A percentile compares a stretch with the other conserved stretches of the same genome.
phyloP scores from a whole-genome alignment of 768 basidiomycete genomes.

The Leccinum longicurvipes region DNA sequence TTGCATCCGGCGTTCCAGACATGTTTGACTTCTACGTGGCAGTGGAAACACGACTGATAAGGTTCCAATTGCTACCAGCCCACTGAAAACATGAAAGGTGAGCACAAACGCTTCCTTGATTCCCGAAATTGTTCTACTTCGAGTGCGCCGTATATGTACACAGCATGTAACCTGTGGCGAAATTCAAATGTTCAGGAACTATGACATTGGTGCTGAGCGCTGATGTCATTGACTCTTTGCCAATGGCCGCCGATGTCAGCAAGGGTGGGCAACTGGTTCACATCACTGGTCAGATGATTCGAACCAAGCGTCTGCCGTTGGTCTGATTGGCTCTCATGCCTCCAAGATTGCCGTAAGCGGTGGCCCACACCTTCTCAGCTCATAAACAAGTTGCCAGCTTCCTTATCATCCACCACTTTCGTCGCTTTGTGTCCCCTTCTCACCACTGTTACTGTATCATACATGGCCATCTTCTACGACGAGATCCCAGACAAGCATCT shows the following conservation, averaged over 20 bases:
- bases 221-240: too few species aligned
- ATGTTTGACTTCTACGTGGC: background rate
- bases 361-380: background rate
- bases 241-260: background rate
- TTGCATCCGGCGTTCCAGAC: too few species aligned
- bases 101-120: background rate
- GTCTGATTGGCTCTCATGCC: background rate
- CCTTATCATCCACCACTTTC: background rate
- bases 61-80: background rate
- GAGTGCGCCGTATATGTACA: background rate
- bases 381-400: background rate
- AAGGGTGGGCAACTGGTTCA: background rate
- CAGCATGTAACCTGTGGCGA: too few species aligned
- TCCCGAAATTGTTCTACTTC: background rate
- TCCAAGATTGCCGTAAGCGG: background rate
- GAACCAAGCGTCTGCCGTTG: too few species aligned
- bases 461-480: conserved; percentile 58
- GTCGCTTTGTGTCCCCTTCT: background rate
- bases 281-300: background rate
- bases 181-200: background rate
- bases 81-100: background rate
- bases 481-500: conserved; percentile 51
- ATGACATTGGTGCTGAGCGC: background rate
- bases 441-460: background rate
- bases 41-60: background rate